These are phyloP conservation scores for Xylariales sp. DNA, from an alignment of 2,329 filamentous ascomycete genomes.

Conservation along the genomic window DNA sequence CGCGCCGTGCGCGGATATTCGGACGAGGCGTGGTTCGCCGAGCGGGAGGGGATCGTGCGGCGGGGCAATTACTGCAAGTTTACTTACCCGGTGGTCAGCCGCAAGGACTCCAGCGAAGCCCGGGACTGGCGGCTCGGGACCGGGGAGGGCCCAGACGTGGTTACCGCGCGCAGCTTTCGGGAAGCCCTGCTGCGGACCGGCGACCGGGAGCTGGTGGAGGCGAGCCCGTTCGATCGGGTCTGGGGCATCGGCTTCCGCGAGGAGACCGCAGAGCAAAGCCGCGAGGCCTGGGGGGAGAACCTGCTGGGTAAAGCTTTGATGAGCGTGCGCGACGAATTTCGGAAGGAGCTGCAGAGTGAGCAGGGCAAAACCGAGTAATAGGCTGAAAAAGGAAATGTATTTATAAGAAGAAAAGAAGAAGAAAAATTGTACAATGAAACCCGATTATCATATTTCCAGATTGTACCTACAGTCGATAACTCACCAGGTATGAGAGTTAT, in stretches of 20 bases:
- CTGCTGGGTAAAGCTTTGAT: conserved; percentile 59
- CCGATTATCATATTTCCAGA: too few species aligned
- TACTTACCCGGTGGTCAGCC: conserved; percentile 31
- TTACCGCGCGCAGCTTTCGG: conserved; percentile 36
- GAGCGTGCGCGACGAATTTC: conserved; percentile 50
- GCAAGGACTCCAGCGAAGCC: background rate
- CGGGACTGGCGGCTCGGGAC: conserved; percentile 12
- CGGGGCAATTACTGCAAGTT: conserved; percentile 59
- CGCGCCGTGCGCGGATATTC: conserved; percentile 50
- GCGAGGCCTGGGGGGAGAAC: conserved; percentile 58
- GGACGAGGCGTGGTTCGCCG: conserved; percentile 42
- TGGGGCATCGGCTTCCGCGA: conserved; percentile 61
- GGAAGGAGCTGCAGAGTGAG: too few species aligned
- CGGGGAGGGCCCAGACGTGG: conserved; percentile 13
- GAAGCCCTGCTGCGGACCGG: conserved; percentile 52
- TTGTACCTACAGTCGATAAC: too few species aligned
- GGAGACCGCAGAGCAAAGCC: too few species aligned
- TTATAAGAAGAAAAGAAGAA: too few species aligned
- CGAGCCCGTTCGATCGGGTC: conserved; percentile 54
- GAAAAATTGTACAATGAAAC: too few species aligned
- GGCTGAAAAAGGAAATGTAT: too few species aligned
- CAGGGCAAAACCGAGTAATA: too few species aligned
- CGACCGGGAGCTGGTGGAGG: conserved; percentile 58
- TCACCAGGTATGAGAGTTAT: too few species aligned
- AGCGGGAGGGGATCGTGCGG: conserved; percentile 47